Percentiles rank a stretch among this genome's conserved stretches.
These are phyloP conservation scores for Collybia nuda DNA, from an alignment of 768 basidiomycete species.

Conservation along the genomic window DNA sequence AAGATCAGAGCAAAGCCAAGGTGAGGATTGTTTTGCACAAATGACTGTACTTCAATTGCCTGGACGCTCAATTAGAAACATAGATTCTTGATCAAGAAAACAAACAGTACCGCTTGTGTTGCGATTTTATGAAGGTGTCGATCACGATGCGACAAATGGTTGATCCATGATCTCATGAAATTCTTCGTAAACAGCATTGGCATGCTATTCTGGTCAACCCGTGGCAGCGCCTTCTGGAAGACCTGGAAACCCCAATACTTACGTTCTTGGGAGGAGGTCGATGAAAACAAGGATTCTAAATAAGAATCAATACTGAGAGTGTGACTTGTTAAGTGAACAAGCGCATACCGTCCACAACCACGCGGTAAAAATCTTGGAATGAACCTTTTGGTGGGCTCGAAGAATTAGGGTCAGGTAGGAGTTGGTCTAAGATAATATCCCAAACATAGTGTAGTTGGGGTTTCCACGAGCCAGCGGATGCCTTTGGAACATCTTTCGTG, in stretches of 20 bases:
- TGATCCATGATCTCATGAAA: constrained; percentile 96
- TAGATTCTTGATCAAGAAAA: neutral
- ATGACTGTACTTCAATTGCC: constrained; percentile 74
- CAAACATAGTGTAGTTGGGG: constrained; percentile 92
- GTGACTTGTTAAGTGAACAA: too few relatives aligned
- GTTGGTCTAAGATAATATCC: constrained; percentile 76
- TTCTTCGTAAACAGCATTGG: constrained; percentile 92
- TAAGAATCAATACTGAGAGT: too few relatives aligned
- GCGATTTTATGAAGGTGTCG: constrained; percentile 90
- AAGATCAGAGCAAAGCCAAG: constrained; percentile 84
- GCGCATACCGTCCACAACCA: constrained; percentile 84
- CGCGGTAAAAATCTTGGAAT: constrained; percentile 88
- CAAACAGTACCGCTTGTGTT: constrained; percentile 65
- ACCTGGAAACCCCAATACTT: constrained; percentile 98
- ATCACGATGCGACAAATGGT: constrained; percentile 87
- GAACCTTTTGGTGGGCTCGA: constrained; percentile 47
- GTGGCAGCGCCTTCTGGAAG: constrained; percentile 76
- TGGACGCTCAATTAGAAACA: constrained; percentile 21
- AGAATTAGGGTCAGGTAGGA: constrained; percentile 52
- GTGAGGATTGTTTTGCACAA: constrained; percentile 73
- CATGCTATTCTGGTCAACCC: constrained; percentile 62
- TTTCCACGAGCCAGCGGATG: constrained; percentile 70
- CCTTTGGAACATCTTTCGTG: constrained; percentile 43
- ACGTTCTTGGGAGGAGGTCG: constrained; percentile 80
- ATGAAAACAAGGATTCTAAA: constrained; percentile 83